Conservation (phyloP, 108 stramenopile genomes). For the Pelagomonas calceolata region DNA sequence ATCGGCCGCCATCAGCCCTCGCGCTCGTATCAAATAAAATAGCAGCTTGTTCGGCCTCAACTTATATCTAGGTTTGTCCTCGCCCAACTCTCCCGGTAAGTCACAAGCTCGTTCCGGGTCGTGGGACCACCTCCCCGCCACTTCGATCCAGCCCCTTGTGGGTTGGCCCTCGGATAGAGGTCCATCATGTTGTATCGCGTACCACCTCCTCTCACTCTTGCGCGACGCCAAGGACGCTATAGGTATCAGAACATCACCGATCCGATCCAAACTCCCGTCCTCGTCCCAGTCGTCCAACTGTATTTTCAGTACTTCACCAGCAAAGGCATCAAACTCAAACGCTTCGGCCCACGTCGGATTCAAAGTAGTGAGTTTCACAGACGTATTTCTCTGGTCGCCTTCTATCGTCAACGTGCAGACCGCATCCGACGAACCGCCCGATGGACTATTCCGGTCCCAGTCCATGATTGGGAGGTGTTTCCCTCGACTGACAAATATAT, state of each 20-base stretch:
- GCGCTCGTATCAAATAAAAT: background rate
- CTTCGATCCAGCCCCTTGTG: too few species aligned
- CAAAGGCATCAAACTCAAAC: background rate
- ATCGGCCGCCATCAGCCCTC: background rate
- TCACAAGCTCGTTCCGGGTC: background rate
- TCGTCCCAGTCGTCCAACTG: background rate
- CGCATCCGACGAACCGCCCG: slow-evolving; percentile 7
- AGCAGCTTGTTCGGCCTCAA: background rate
- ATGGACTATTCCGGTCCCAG: slow-evolving; percentile 12
- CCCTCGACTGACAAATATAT: slow-evolving; percentile 4
- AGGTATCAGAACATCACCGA: background rate
- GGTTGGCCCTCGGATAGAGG: too few species aligned
- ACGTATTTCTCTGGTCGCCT: background rate
- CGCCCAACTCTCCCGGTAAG: background rate
- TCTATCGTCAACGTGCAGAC: background rate
- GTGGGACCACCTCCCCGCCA: background rate
- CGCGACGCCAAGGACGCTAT: background rate
- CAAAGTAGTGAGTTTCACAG: background rate
- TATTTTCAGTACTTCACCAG: background rate
- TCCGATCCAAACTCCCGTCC: background rate
- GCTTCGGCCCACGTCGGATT: background rate
- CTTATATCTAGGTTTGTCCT: too few species aligned
- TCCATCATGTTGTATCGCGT: background rate
- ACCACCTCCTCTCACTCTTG: background rate
- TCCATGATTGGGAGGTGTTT: slow-evolving; percentile 14